Conservation (phyloP, 352 stramenopile species). For the Discostella stelligera region DNA sequence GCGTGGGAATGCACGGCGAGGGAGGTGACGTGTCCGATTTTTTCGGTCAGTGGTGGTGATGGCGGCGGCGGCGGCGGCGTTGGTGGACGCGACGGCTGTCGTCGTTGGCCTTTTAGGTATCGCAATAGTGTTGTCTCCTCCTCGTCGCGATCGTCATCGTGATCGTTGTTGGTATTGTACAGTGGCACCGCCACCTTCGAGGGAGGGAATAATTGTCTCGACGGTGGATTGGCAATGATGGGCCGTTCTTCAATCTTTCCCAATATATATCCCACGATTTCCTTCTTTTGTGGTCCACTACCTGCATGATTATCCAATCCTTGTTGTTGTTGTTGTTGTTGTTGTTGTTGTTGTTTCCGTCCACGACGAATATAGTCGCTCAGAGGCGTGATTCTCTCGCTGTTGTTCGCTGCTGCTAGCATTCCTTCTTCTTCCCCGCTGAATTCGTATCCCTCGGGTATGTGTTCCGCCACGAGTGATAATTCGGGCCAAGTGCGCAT, state of each 20-base stretch:
- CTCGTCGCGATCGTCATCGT: conserved; percentile 13
- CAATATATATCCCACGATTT: conserved; percentile 83
- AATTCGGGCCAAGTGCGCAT: conserved; percentile 83
- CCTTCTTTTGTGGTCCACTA: conserved; percentile 35
- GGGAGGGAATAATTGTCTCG: conserved; percentile 20
- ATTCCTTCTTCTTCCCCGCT: conserved; percentile 27
- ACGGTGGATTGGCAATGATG: conserved; percentile 5
- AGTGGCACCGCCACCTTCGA: conserved; percentile 21
- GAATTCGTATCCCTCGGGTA: conserved; percentile 38
- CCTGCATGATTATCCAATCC: neutral
- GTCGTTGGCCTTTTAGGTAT: conserved; percentile 2
- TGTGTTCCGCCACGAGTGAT: conserved; percentile 78
- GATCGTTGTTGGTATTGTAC: neutral
- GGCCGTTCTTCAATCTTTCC: conserved; percentile 76
- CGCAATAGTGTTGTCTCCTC: conserved; percentile 9
- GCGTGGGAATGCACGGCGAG: conserved; percentile 79
- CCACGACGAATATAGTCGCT: conserved; percentile 15
- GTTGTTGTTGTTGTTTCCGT: neutral
- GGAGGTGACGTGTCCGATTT: conserved; percentile 82
- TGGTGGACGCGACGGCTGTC: neutral
- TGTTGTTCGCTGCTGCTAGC: conserved; percentile 5
- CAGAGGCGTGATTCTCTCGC: conserved; percentile 18
- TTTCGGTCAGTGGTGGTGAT: conserved; percentile 23
- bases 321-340: neutral
- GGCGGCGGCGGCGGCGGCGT: neutral